Percentiles rank a stretch among this genome's conserved stretches.
phyloP scores from a whole-genome alignment of 371 early-diverging fungal species.

The Capillidium rhysosporum region DNA sequence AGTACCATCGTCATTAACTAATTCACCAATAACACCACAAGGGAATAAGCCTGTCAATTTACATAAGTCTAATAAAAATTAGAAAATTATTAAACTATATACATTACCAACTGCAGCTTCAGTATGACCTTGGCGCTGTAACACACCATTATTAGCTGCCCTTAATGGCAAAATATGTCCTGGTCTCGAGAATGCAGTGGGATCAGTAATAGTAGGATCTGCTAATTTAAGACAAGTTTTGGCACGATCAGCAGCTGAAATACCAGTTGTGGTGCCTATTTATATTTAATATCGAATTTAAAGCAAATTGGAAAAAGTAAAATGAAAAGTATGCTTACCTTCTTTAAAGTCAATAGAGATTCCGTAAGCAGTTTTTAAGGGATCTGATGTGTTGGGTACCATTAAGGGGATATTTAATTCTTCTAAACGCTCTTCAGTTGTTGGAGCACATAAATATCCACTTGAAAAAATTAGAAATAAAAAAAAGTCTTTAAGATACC shows the following conservation, averaged over 20 bases:
- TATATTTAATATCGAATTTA: not conserved
- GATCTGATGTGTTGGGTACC: slow-evolving; percentile 77
- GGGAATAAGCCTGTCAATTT: slow-evolving; percentile 56
- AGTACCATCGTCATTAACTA: slow-evolving; percentile 78
- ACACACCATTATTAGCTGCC: slow-evolving; percentile 51
- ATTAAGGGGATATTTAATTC: slow-evolving; percentile 73
- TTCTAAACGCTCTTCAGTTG: slow-evolving; percentile 50
- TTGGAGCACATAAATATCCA: slow-evolving; percentile 81
- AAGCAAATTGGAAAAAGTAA: not conserved
- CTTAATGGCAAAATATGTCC: slow-evolving; percentile 90
- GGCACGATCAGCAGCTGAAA: slow-evolving; percentile 81
- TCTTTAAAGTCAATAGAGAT: slow-evolving; percentile 69
- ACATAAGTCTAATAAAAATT: slow-evolving; percentile 39
- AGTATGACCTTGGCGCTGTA: slow-evolving; percentile 79
- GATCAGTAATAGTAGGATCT: slow-evolving; percentile 29
- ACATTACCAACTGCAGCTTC: slow-evolving; percentile 56
- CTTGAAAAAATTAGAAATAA: slow-evolving; percentile 17
- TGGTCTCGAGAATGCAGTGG: slow-evolving; percentile 65
- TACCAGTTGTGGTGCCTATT: slow-evolving; percentile 72
- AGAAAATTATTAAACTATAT: not conserved
- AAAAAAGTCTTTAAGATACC: slow-evolving; percentile 19
- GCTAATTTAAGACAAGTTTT: slow-evolving; percentile 60
- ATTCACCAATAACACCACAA: slow-evolving; percentile 80
- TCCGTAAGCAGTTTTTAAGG: slow-evolving; percentile 81
- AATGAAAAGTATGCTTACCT: slow-evolving; percentile 14